These are phyloP conservation scores for Ophiocordyceps camponoti-rufipedis DNA, from an alignment of 2,329 filamentous ascomycete genomes.

Conservation along the genomic window DNA sequence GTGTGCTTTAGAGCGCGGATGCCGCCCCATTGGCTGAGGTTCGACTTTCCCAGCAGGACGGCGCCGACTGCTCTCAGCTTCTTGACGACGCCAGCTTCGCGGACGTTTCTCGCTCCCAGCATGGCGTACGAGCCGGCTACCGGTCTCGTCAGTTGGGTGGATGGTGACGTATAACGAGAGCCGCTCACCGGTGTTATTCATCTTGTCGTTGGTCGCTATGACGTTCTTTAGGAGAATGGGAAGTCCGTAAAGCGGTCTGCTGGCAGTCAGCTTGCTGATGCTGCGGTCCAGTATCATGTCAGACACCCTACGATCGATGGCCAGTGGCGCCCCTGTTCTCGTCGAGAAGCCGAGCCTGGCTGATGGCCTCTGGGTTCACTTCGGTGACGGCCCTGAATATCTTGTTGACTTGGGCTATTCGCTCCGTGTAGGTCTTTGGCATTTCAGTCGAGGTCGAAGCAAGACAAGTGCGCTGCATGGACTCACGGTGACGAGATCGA, in stretches of 20 bases:
- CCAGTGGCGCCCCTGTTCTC: constrained; percentile 5
- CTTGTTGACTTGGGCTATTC: constrained; percentile 9
- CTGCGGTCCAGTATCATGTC: not conserved
- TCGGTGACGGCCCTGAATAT: constrained; percentile 14
- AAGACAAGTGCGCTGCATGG: not conserved
- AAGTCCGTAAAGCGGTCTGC: constrained; percentile 36
- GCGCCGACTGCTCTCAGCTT: constrained; percentile 41
- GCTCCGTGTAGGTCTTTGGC: constrained; percentile 7
- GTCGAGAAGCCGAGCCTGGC: constrained; percentile 14
- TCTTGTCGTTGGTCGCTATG: constrained; percentile 40
- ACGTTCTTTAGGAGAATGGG: constrained; percentile 49
- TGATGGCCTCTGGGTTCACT: constrained; percentile 16
- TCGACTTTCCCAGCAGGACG: constrained; percentile 45
- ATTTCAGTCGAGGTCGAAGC: not conserved
- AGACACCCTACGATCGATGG: constrained; percentile 1
- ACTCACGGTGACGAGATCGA: not conserved
- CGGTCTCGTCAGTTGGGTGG: not conserved
- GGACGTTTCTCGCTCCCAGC: constrained; percentile 31
- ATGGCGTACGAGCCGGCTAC: constrained; percentile 37
- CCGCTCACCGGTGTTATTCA: constrained; percentile 30
- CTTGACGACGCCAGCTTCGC: constrained; percentile 36
- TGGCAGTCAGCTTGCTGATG: not conserved
- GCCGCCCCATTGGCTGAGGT: constrained; percentile 45
- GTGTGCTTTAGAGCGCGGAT: constrained; percentile 17
- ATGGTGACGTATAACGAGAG: not conserved